phyloP scores from a whole-genome alignment of 257 asterid species.

The Orobanche coerulescens region DNA sequence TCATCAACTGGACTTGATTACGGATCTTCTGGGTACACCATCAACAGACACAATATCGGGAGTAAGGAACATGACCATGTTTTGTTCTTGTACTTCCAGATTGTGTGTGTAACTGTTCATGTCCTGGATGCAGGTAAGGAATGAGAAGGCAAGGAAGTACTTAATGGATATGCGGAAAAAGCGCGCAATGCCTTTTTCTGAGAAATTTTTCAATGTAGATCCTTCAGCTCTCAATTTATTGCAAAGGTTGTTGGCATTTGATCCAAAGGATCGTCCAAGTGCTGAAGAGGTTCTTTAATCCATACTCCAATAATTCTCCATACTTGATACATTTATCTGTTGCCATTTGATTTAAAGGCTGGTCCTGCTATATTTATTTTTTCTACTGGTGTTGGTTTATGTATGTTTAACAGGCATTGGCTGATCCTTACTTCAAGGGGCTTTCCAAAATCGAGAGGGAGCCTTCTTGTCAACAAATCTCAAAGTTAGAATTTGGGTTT shows the following conservation, averaged over 20 bases:
- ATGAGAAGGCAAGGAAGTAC: constrained; percentile 92
- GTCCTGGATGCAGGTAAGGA: constrained; percentile 60
- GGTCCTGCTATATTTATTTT: background rate
- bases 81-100: constrained; percentile 2
- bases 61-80: constrained; percentile 29
- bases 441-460: constrained; percentile 81
- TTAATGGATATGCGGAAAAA: constrained; percentile 69
- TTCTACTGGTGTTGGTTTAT: constrained; percentile 20
- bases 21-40: constrained; percentile 88
- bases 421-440: constrained; percentile 90
- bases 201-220: constrained; percentile 61
- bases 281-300: constrained; percentile 60
- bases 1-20: constrained; percentile 85
- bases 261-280: constrained; percentile 88
- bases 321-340: background rate
- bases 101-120: constrained; percentile 11
- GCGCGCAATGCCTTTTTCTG: constrained; percentile 45
- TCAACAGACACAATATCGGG: constrained; percentile 69
- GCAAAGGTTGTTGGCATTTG: constrained; percentile 76
- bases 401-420: constrained; percentile 56
- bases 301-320: background rate
- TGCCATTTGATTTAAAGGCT: constrained; percentile 1
- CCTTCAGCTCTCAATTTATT: constrained; percentile 63
- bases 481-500: constrained; percentile 85
- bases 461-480: constrained; percentile 78